Percentiles rank a stretch among this genome's conserved stretches.
These are phyloP conservation scores for Dujonia santamariae DNA, from an alignment of 1,139 yeast species.

Conservation along the genomic window DNA sequence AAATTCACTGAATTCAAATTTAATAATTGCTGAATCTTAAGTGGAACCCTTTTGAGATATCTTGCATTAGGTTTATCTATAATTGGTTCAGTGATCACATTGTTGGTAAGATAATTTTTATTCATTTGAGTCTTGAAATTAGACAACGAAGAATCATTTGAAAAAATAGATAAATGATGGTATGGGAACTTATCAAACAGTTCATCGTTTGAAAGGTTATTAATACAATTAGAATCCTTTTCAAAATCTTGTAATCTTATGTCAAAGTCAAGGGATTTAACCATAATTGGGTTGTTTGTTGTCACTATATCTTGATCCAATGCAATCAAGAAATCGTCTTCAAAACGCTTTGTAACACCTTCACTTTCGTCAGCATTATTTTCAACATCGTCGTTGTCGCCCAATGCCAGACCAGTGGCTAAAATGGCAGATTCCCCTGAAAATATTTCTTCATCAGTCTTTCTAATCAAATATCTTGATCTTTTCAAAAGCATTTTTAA, in stretches of 20 bases:
- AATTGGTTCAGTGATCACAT: constrained; percentile 6
- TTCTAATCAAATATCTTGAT: constrained; percentile 37
- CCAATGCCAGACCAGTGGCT: background rate
- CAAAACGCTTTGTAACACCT: constrained; percentile 14
- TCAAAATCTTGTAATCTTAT: constrained; percentile 10
- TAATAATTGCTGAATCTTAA: constrained; percentile 35
- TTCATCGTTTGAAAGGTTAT: constrained; percentile 6
- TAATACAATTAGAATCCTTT: constrained; percentile 2
- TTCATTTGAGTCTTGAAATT: constrained; percentile 31
- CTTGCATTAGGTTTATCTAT: constrained; percentile 7
- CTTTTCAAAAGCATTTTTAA: constrained; percentile 44
- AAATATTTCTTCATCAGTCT: constrained; percentile 15
- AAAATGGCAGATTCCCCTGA: background rate
- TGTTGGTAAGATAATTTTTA: constrained; percentile 19
- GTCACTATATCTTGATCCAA: constrained; percentile 36
- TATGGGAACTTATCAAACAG: constrained; percentile 36
- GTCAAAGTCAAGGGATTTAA: constrained; percentile 15
- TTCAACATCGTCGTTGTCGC: constrained; percentile 2
- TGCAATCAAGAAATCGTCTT: constrained; percentile 35
- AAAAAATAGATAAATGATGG: constrained; percentile 29
- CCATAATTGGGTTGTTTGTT: constrained; percentile 22
- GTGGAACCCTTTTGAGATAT: constrained; percentile 30
- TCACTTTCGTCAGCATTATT: constrained; percentile 1
- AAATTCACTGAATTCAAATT: constrained; percentile 29
- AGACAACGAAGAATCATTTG: constrained; percentile 40